phyloP scores from a whole-genome alignment of 2,329 filamentous ascomycete genomes.

The Sclerotiophoma versabilis region DNA sequence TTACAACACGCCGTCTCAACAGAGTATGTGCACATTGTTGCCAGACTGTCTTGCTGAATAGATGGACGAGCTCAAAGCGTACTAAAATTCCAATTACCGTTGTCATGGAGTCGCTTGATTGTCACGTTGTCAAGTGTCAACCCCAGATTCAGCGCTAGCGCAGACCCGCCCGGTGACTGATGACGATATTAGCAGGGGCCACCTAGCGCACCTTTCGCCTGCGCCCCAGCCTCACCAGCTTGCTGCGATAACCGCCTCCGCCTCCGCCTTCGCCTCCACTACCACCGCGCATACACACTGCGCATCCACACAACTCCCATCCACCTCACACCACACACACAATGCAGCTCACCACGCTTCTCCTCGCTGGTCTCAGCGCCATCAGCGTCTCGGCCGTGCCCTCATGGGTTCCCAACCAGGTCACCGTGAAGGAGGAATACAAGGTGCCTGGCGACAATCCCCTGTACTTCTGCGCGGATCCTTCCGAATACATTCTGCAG shows the following conservation, averaged over 20 bases:
- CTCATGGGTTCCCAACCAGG: constrained; percentile 55
- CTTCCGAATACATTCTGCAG: constrained; percentile 71
- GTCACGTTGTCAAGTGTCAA: constrained; percentile 10
- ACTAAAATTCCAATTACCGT: no score
- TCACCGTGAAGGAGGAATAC: constrained; percentile 60
- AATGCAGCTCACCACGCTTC: constrained; percentile 47
- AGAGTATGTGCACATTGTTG: no score
- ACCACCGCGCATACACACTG: not conserved
- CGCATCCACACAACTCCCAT: not conserved
- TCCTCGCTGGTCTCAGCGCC: constrained; percentile 55
- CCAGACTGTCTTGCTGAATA: no score
- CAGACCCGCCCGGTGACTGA: constrained; percentile 15
- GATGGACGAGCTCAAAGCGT: no score
- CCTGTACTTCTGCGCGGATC: constrained; percentile 77
- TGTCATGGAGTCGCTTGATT: no score
- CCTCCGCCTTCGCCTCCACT: constrained; percentile 3
- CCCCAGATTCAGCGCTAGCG: constrained; percentile 17
- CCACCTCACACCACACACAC: not conserved
- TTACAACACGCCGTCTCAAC: no score
- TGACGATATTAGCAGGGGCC: constrained; percentile 13
- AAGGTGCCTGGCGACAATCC: constrained; percentile 86
- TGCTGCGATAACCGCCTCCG: constrained; percentile 11
- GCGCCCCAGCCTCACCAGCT: constrained; percentile 16
- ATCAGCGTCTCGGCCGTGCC: constrained; percentile 55
- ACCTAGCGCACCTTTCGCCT: not conserved